Conservation (phyloP, 768 basidiomycete genomes). For the Boletus insuetus region DNA sequence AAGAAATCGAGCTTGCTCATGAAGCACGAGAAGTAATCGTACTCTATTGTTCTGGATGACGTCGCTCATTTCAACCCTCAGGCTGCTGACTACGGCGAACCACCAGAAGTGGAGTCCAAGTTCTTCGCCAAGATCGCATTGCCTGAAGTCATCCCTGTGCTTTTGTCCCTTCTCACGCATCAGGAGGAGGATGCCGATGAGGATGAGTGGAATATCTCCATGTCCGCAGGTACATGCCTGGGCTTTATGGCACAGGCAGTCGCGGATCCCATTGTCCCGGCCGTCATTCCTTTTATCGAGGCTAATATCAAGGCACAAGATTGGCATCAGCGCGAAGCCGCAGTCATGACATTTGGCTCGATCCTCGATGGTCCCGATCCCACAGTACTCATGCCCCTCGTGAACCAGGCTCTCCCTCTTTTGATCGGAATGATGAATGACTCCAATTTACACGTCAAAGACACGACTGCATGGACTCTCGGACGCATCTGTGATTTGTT, state of each 20-base stretch:
- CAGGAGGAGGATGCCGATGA: constrained; percentile 98
- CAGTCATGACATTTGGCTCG: constrained; percentile 97
- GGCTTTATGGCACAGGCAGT: constrained; percentile 87
- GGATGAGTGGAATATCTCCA: constrained; percentile 98
- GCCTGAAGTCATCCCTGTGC: constrained; percentile 91
- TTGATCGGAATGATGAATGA: constrained; percentile 97
- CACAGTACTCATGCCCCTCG: constrained; percentile 80
- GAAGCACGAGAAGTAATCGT: constrained; percentile 82
- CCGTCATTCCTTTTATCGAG: constrained; percentile 97
- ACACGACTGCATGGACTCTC: constrained; percentile 97
- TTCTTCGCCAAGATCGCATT: constrained; percentile 94
- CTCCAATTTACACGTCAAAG: constrained; percentile 80
- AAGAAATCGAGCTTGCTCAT: constrained; percentile 88
- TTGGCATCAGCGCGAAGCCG: constrained; percentile 96
- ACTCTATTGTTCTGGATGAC: neutral
- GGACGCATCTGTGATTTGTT: constrained; percentile 92
- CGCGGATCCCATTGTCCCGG: constrained; percentile 84
- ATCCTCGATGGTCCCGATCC: constrained; percentile 97
- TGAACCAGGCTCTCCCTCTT: constrained; percentile 89
- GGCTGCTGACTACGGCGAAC: constrained; percentile 89
- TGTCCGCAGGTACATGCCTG: constrained; percentile 94
- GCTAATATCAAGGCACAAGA: constrained; percentile 87
- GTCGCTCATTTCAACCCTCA: constrained; percentile 30
- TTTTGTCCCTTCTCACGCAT: constrained; percentile 81
- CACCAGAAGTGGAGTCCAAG: constrained; percentile 80